phyloP scores from a whole-genome alignment of 140 eudicot genomes.

The Stevia rebaudiana region DNA sequence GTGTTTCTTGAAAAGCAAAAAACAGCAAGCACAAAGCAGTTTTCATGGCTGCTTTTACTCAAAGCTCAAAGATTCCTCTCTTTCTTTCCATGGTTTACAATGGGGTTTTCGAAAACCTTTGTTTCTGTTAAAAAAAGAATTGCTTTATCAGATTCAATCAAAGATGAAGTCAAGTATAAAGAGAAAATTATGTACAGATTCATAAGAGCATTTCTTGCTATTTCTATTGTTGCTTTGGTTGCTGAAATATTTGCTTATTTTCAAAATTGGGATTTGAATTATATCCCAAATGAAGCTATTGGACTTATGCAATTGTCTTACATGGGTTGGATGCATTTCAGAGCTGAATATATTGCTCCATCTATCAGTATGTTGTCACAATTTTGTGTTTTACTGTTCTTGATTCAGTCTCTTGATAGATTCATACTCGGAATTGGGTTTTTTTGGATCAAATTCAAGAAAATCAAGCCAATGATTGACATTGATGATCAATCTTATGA shows the following conservation, averaged over 20 bases:
- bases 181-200: constrained; percentile 62
- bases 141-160: constrained; percentile 44
- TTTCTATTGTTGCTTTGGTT: constrained; percentile 50
- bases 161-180: constrained; percentile 59
- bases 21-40: constrained; percentile 55
- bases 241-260: constrained; percentile 59
- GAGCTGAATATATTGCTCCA: constrained; percentile 74
- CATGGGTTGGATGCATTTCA: constrained; percentile 58
- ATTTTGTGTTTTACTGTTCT: constrained; percentile 57
- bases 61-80: constrained; percentile 49
- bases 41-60: constrained; percentile 49
- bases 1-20: constrained; percentile 52
- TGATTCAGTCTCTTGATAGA: constrained; percentile 53
- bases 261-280: constrained; percentile 57
- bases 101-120: constrained; percentile 31
- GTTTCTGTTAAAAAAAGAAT: constrained; percentile 48
- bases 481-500: constrained; percentile 34
- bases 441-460: constrained; percentile 44
- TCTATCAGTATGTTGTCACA: constrained; percentile 38
- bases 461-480: constrained; percentile 32
- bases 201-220: constrained; percentile 49
- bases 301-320: constrained; percentile 49
- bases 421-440: constrained; percentile 50
- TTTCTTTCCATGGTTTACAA: constrained; percentile 52
- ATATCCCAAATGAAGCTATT: constrained; percentile 46